Base-by-base conservation (phyloP, 1,284 basidiomycete genomes). In the Pterulicium gracile region DNA sequence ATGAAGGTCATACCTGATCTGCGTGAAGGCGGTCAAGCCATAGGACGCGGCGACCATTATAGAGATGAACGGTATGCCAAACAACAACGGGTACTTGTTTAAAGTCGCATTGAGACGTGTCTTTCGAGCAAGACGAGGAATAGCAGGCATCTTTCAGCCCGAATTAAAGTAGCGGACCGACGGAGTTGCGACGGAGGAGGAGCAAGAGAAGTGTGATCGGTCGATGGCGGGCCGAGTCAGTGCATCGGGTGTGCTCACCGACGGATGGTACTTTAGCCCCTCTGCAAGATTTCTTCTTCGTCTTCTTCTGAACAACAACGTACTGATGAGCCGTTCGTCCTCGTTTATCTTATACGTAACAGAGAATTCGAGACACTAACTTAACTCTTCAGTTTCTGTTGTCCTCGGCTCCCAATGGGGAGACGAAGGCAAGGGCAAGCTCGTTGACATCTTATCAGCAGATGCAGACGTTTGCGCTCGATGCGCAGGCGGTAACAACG, bases 401-500 rank as follows among this genome's bases (percentile, higher is more conserved):
- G 85, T 89, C 53, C 79, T 94, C 52, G 91, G 91, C 43, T 69
- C 89, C 50, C 92, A 96, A 61, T 96, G 92, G 92, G 92, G 92
- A 51, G 92, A 95, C 66, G 91, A 95, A 67, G 91, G 92, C 56
- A 96, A 96, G 65, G 92, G 92, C 42, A 95, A 97, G 67, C 81
- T 97, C 51, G 92, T 94, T 51, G 91, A 98, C 65, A 85, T 96
- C 61, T 73, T 96, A 55, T 77, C 90, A 42, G 88, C 84, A 17
- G 79, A 95, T 47, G 78, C 81, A 55, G 95, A 98, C 63, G 67
- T 98, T 59, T 98, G 94, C 60, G 95, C 94, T 24, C 80, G 95
- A 42, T 98, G 93, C 64, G 95, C 95, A 3, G 95, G 95, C 21
- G 96, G 95, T 15, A 98, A 98, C 72, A 98, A 98, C 62, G 95